Percentiles rank a stretch among this genome's conserved stretches.
Evolutionary conservation across 306 rosid species (phyloP).

Genomic region (Prunus campanulata): DNA sequence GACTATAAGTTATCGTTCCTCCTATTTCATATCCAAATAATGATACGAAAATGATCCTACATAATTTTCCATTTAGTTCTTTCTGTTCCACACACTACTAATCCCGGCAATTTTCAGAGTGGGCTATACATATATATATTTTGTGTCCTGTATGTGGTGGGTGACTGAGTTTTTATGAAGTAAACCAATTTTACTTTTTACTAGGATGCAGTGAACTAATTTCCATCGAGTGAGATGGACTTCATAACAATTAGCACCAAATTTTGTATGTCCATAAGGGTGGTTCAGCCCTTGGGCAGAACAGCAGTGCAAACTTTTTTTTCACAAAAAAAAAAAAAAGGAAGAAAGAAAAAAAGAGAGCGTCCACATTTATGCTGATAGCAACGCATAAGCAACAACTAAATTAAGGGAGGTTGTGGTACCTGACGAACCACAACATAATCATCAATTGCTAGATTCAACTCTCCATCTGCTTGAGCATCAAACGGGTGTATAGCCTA

Average conservation of each 20-base stretch:
- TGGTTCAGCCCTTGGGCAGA: not conserved
- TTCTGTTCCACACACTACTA: not conserved
- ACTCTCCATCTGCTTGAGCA: conserved; percentile 84
- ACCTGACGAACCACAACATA: conserved; percentile 84
- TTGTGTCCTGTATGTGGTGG: too few species aligned
- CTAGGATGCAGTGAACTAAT: too few species aligned
- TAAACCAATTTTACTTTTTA: too few species aligned
- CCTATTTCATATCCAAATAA: not conserved
- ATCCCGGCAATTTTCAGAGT: not conserved
- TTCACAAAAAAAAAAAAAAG: not conserved
- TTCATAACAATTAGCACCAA: too few species aligned
- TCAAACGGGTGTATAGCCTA: conserved; percentile 90
- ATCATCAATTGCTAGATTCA: conserved; percentile 72
- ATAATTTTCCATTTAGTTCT: not conserved
- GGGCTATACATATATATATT: too few species aligned
- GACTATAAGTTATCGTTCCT: not conserved
- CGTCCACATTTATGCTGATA: not conserved
- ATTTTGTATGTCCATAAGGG: too few species aligned
- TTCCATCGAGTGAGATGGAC: too few species aligned
- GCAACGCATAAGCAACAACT: not conserved
- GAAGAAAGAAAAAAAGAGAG: not conserved
- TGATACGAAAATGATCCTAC: not conserved
- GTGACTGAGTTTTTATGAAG: too few species aligned
- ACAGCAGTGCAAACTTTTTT: not conserved
- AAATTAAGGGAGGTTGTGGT: conserved; percentile 17